Conservation (phyloP, 2,329 filamentous ascomycete species). For the Penicillium sp. region DNA sequence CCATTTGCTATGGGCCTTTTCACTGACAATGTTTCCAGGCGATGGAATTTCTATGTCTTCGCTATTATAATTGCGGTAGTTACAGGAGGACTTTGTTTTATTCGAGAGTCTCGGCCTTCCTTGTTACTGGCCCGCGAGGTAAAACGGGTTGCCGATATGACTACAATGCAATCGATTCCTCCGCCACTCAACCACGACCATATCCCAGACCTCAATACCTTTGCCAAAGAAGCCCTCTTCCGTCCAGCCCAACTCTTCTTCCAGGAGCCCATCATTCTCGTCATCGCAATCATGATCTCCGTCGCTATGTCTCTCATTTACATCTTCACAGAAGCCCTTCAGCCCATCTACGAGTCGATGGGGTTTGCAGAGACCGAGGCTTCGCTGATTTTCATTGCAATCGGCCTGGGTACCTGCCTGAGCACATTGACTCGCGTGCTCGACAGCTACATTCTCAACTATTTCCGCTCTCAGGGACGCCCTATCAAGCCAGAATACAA, state of each 20-base stretch:
- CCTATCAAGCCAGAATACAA: constrained; percentile 49
- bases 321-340: constrained; percentile 49
- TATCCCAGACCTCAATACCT: constrained; percentile 37
- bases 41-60: constrained; percentile 48
- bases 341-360: constrained; percentile 42
- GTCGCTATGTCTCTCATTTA: constrained; percentile 50
- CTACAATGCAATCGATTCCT: constrained; percentile 11
- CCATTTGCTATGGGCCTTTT: not conserved
- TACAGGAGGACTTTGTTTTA: constrained; percentile 36
- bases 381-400: constrained; percentile 44
- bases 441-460: constrained; percentile 39
- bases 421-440: constrained; percentile 47
- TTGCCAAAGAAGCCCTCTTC: constrained; percentile 42
- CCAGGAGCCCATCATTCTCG: constrained; percentile 50
- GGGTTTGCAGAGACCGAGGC: constrained; percentile 36
- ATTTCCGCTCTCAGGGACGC: constrained; percentile 18
- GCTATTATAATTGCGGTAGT: constrained; percentile 40
- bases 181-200: constrained; percentile 42
- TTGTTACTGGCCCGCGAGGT: constrained; percentile 42
- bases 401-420: constrained; percentile 42
- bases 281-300: constrained; percentile 45
- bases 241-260: constrained; percentile 46
- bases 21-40: constrained; percentile 28
- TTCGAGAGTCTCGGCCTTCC: constrained; percentile 49
- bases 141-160: constrained; percentile 26